These are phyloP conservation scores for Naegleria lovaniensis DNA, from an alignment of 208 protist genomes.

Conservation along the genomic window DNA sequence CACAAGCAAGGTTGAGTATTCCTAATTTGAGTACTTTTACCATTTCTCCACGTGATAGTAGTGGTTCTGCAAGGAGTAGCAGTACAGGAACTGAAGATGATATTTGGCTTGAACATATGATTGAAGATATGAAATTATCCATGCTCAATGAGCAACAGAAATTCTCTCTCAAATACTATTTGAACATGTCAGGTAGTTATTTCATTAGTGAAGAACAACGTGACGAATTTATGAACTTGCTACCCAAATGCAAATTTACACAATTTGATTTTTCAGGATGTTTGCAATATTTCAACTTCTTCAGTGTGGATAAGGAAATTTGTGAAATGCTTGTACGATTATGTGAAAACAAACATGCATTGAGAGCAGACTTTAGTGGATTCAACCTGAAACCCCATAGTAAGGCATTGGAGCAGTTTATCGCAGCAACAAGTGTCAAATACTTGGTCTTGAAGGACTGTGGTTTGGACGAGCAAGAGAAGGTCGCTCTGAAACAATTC, in stretches of 20 bases:
- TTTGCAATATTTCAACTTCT: not conserved
- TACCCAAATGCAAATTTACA: not conserved
- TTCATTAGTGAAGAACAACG: not conserved
- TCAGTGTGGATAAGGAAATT: not conserved
- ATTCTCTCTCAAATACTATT: not conserved
- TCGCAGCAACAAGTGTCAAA: not conserved
- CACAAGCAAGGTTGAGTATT: no score
- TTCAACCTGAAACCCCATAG: not conserved
- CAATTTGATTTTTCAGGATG: not conserved
- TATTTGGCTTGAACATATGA: not conserved
- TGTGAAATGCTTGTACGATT: not conserved
- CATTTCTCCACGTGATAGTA: no score
- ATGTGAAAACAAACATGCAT: not conserved
- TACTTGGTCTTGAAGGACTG: not conserved
- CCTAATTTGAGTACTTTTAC: no score
- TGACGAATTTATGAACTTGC: not conserved
- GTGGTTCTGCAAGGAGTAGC: not conserved
- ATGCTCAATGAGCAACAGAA: not conserved
- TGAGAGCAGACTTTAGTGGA: not conserved
- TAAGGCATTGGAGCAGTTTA: not conserved
- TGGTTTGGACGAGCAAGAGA: not conserved
- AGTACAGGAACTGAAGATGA: not conserved
- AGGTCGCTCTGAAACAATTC: not conserved
- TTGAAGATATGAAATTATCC: not conserved
- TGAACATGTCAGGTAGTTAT: not conserved